Evolutionary conservation across 257 asterid species (phyloP).

Genomic region (Gentiana macrophylla): DNA sequence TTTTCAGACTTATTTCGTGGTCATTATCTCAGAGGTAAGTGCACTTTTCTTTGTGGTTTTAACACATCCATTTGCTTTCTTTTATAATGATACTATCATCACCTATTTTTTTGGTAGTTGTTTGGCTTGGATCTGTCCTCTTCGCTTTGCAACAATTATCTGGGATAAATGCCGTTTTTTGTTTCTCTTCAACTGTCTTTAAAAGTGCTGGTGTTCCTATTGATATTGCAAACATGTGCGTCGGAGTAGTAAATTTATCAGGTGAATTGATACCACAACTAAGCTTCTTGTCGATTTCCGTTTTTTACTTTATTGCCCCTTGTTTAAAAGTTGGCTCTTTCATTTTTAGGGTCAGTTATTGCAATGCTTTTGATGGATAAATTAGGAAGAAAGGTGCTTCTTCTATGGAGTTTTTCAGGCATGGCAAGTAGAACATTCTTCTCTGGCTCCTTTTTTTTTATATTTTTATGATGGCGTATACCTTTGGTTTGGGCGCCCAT

Average conservation of each 20-base stretch:
- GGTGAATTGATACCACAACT: conserved; percentile 28
- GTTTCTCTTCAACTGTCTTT: conserved; percentile 87
- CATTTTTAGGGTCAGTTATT: conserved; percentile 52
- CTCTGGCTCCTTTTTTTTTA: not conserved
- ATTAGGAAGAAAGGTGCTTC: conserved; percentile 83
- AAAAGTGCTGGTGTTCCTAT: conserved; percentile 88
- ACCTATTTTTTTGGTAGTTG: conserved; percentile 45
- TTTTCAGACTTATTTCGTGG: conserved; percentile 61
- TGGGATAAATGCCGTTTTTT: conserved; percentile 95
- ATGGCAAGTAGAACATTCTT: conserved; percentile 61
- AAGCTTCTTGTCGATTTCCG: not conserved
- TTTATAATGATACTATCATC: conserved; percentile 2
- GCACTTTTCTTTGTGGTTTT: not conserved
- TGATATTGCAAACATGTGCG: conserved; percentile 64
- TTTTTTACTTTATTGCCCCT: not conserved
- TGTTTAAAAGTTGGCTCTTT: conserved; percentile 8
- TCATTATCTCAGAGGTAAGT: conserved; percentile 55
- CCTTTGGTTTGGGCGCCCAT: not conserved
- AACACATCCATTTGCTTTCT: conserved; percentile 8
- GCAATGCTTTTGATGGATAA: conserved; percentile 94
- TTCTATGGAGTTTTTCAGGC: conserved; percentile 86
- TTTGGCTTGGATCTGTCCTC: conserved; percentile 60
- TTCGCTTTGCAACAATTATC: conserved; percentile 88
- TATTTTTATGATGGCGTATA: not conserved
- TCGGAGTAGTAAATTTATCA: conserved; percentile 69